These are phyloP conservation scores for Myriosclerotinia scirpicola DNA, from an alignment of 2,329 filamentous ascomycete genomes.

Conservation along the genomic window DNA sequence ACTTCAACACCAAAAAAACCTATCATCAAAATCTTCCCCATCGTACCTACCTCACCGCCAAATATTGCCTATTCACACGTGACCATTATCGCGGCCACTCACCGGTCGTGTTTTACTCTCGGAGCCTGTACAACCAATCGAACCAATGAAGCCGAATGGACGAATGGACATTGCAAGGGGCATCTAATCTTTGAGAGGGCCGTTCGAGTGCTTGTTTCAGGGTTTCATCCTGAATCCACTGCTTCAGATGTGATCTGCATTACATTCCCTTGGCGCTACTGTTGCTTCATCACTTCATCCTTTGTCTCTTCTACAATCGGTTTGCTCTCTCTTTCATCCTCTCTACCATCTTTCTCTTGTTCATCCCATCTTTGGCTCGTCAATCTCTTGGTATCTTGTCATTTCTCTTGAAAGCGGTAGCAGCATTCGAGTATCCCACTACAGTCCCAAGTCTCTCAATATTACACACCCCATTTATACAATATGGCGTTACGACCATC, in stretches of 20 bases:
- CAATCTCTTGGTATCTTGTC: neutral
- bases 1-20: neutral
- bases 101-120: conserved; percentile 13
- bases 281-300: conserved; percentile 8
- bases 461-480: conserved; percentile 10
- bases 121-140: neutral
- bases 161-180: conserved; percentile 2
- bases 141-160: conserved; percentile 6
- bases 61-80: conserved; percentile 8
- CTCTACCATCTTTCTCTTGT: neutral
- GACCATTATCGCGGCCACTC: neutral
- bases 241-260: conserved; percentile 22
- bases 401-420: neutral
- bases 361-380: conserved; percentile 6
- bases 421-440: conserved; percentile 1
- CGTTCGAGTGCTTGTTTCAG: conserved; percentile 23
- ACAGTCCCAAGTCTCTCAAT: neutral
- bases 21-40: conserved; percentile 8
- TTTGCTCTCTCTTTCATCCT: conserved; percentile 15
- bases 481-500: conserved; percentile 57
- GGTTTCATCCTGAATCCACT: conserved; percentile 17
- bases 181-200: conserved; percentile 4
- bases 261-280: conserved; percentile 21
- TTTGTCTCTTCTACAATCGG: conserved; percentile 14
- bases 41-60: neutral